phyloP scores from a whole-genome alignment of 495 filamentous ascomycete species.

The Penicillium antarcticum region DNA sequence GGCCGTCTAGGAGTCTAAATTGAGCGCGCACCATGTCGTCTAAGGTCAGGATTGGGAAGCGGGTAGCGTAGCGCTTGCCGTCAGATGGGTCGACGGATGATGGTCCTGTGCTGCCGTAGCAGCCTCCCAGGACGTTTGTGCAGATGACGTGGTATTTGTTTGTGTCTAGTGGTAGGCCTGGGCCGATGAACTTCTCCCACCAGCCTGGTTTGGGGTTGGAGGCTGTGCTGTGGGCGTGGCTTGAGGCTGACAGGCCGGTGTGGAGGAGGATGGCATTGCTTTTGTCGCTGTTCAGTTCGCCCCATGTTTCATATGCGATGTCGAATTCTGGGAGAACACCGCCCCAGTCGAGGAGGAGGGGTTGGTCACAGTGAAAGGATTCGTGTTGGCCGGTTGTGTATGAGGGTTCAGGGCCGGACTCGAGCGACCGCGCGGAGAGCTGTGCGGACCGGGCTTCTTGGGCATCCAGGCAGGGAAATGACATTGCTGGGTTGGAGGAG shows the following conservation, averaged over 20 bases:
- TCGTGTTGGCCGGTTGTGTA: slow-evolving; percentile 86
- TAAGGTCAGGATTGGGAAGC: slow-evolving; percentile 95
- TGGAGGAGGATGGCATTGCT: slow-evolving; percentile 92
- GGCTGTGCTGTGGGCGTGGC: slow-evolving; percentile 87
- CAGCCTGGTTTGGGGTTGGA: slow-evolving; percentile 86
- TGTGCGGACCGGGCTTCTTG: slow-evolving; percentile 79
- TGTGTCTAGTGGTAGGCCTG: slow-evolving; percentile 82
- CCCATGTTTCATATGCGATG: slow-evolving; percentile 95
- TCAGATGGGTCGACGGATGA: slow-evolving; percentile 85
- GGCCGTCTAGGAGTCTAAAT: slow-evolving; percentile 78
- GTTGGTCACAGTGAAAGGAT: slow-evolving; percentile 66
- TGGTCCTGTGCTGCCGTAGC: slow-evolving; percentile 93
- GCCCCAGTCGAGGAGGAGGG: slow-evolving; percentile 89
- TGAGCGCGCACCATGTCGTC: slow-evolving; percentile 97
- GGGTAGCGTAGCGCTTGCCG: slow-evolving; percentile 83
- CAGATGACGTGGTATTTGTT: slow-evolving; percentile 91
- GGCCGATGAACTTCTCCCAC: slow-evolving; percentile 99
- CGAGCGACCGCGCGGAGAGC: slow-evolving; percentile 68
- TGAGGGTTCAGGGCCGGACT: slow-evolving; percentile 83
- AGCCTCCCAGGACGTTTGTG: slow-evolving; percentile 94
- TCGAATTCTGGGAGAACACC: slow-evolving; percentile 81
- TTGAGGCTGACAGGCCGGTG: slow-evolving; percentile 92
- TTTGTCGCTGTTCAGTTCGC: slow-evolving; percentile 70
- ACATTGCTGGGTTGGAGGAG: slow-evolving; percentile 84
- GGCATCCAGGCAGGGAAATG: slow-evolving; percentile 93